Base-by-base conservation (phyloP, 2,329 filamentous ascomycete genomes). In the Aspergillus sp. region DNA sequence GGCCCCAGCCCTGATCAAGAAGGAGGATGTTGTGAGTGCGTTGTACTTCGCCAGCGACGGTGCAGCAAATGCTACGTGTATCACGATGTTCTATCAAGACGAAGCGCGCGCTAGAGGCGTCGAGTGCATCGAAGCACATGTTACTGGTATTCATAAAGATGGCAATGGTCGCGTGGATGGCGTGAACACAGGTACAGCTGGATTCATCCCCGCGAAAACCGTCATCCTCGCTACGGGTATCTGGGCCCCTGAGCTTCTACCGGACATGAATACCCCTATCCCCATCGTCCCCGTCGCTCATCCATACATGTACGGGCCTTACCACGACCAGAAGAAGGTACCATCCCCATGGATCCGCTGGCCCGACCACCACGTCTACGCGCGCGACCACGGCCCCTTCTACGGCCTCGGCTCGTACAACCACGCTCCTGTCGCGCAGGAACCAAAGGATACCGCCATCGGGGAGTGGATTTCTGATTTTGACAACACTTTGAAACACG, bases 391-490 rank as follows among this genome's bases (percentile, higher is more conserved):
- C 21, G 73, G 73, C 15, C 55, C 60, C 6, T 67, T 64, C 19
- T 71, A 75, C 53, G 74, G 75, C 0, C 57, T 76, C 10, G 73
- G 74, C 8, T 70, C 68, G 8, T 77, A 77, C 57, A 62, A 74
- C 15, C 75, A 76, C 54, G 32, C 63, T 3, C 71, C 72, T 1
- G 54, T 70, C 15, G 48, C 61, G 15, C 60, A 69, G 7, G 48
- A 64, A 4, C 67, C 68, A 3, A 64, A 30, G 3, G 57, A 64
- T 4, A 65, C 61, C 10, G 67, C 64, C 5, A 56, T 67, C 27
- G 67, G 66, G 8, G 55, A 57, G 52, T 72, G 70, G 72, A 62
- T 63, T n/a, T 42, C 58, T 3, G 50, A 62, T 15, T 72, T 72
- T 57, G 63, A 71, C 23, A 10, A 52, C 2, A 63, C 67, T 1